Base-by-base conservation (phyloP, 306 rosid species). In the Dicorynia guianensis region DNA sequence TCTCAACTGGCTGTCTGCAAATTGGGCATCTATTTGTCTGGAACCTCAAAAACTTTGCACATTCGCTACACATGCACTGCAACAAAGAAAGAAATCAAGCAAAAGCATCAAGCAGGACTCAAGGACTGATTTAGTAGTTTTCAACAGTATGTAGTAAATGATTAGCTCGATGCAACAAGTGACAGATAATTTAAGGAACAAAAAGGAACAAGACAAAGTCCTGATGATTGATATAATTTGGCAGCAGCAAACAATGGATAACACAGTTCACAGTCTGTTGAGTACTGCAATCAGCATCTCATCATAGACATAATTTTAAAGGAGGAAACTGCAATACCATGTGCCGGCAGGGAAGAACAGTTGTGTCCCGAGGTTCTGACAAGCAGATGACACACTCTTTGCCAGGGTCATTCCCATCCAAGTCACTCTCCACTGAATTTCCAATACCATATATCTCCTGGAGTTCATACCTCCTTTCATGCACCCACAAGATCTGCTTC, bases 361-460 rank as follows among this genome's bases (percentile, higher is more conserved):
- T 88, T 18, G 99, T 96, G 81, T 96, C 97, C 53, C 91, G 85
- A 57, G 99, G 99, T 64, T 96, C 99, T 13, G 99, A 96, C 78
- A 96, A 80, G 90, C 99, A 96, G 82, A 96, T 96, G 78, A 90
- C 99, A 7, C 99, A 96, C 81, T 96, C 99, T 86, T 92, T 96
- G 69, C 98, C 99, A 0, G 90, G 92, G 76, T 96, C 98, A 76
- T 89, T 92, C 52, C 89, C 93, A 71, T 92, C 99, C 66, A 84
- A 10, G 47, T 92, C 98, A 78, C 82, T 86, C 74, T 95, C 93
- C 7, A 90, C 97, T 6, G 99, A 92, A 79, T 89, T 96, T 7
- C 93, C 97, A 74, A 96, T 96, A 25, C 99, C 99, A 59, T 89
- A 96, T 79, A 96, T 96, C 90, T 92, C 98, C 81, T 96, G 98